Evolutionary conservation across 129 eudicot genomes (phyloP), one percentile per base, ranked within the genome.

Genomic region (Saussurea involucrata): DNA sequence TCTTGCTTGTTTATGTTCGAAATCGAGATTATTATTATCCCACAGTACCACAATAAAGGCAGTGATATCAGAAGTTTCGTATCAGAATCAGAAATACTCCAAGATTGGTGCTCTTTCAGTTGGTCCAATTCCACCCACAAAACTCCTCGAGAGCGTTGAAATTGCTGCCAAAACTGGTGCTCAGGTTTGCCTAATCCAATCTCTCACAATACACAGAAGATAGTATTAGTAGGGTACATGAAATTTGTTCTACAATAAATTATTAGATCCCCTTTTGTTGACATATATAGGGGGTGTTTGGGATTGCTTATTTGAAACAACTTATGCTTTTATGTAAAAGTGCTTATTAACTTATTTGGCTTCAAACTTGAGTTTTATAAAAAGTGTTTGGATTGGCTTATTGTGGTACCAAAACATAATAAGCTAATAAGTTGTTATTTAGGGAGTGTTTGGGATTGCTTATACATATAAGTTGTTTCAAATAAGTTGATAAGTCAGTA

Each of bases 161-260:
- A 69, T 71, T 80, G 98, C 98, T 81, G 98, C 98, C 31, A 80
- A 87, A 69, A 88, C 94, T 73, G 98, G 98, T 67, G 90, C 97
- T 77, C 74, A 89, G 96, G 97, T 93, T 34, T 76, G 53, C 24
- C 64, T 49, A 1, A 74, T 60, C 8, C 46, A 15, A 17, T 72
- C 20, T 57, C n/a, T 44, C n/a, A 28, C 55, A 66, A 11, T 17
- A 24, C 55, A 10, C 32, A 46, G 2, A 22, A 9, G 17, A 6
- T 28, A 28, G 2, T 28, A 28, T 36, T 44, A 22, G 53, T 12
- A 66, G 42, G 58, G 21, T 17, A 25, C 64, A 64, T 75, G 57
- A 46, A 37, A 63, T 36, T 64, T 6, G 29, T 10, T 42, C 34
- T 8, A 20, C 63, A 13, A 49, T 13, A 49, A n/a, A n/a, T 36